Conservation (phyloP, 106 monocot species). For the Acorus calamus region DNA sequence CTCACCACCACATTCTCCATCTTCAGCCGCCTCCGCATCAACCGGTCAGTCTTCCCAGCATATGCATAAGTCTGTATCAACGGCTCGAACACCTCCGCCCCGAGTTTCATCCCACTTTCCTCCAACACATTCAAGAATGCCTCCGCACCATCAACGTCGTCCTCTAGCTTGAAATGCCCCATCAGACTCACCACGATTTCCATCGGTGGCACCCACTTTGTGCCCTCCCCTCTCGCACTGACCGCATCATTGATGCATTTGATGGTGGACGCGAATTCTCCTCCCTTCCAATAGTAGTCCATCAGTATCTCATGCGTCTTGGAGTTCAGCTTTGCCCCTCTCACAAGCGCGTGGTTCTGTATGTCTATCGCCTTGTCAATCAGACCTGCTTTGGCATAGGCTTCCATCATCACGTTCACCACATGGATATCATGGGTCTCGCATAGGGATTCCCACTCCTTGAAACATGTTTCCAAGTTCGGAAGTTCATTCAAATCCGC, state of each 20-base stretch:
- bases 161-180: slow-evolving; percentile 55
- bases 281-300: slow-evolving; percentile 56
- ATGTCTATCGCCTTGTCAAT: slow-evolving; percentile 52
- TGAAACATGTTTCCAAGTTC: slow-evolving; percentile 76
- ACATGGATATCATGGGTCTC: slow-evolving; percentile 67
- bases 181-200: slow-evolving; percentile 40
- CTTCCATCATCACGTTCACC: slow-evolving; percentile 62
- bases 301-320: slow-evolving; percentile 94
- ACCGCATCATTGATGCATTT: slow-evolving; percentile 62
- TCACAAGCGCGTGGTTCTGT: slow-evolving; percentile 45
- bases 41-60: slow-evolving; percentile 50
- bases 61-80: slow-evolving; percentile 56
- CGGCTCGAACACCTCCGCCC: slow-evolving; percentile 43
- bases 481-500: slow-evolving; percentile 79
- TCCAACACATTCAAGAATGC: slow-evolving; percentile 50
- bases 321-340: slow-evolving; percentile 59
- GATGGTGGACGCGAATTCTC: slow-evolving; percentile 48
- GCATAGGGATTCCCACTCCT: slow-evolving; percentile 89
- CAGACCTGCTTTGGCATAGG: slow-evolving; percentile 58
- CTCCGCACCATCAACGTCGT: slow-evolving; percentile 58
- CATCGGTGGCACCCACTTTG: slow-evolving; percentile 58
- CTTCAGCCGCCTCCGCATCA: slow-evolving; percentile 65
- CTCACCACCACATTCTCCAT: slow-evolving; percentile 63
- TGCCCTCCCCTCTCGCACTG: slow-evolving; percentile 40
- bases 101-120: slow-evolving; percentile 26